Evolutionary conservation across 768 basidiomycete species (phyloP).

Genomic region (Rhizopogon vulgaris): DNA sequence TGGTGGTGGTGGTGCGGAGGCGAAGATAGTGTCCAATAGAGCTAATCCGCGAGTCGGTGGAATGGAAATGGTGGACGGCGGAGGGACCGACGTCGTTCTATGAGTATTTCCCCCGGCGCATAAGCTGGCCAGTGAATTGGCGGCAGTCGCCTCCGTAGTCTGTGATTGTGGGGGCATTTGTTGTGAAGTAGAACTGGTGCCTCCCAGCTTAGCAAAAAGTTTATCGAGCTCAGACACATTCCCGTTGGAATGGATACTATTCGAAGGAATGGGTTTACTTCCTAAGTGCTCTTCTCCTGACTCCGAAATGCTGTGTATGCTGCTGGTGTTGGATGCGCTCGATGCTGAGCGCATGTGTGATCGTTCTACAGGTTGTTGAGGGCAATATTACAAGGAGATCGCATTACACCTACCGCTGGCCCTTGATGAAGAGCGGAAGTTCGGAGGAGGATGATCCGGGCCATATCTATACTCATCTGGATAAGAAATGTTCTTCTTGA

Average conservation of each 20-base stretch:
- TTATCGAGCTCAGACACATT: conserved; percentile 35
- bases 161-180: conserved; percentile 7
- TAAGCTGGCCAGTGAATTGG: conserved; percentile 41
- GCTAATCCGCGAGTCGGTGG: conserved; percentile 44
- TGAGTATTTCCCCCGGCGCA: conserved; percentile 12
- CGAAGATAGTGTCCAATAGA: conserved; percentile 67
- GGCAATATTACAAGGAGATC: neutral
- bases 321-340: conserved; percentile 28
- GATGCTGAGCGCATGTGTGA: conserved; percentile 22
- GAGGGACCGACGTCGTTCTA: conserved; percentile 22
- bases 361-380: conserved; percentile 16
- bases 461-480: conserved; percentile 70
- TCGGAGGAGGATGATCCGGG: conserved; percentile 57
- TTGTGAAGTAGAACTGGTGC: neutral
- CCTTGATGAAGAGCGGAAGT: conserved; percentile 30
- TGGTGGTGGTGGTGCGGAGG: conserved; percentile 43
- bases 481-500: conserved; percentile 61
- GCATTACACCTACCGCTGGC: conserved; percentile 17
- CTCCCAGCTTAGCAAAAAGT: conserved; percentile 35
- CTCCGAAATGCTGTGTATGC: conserved; percentile 29
- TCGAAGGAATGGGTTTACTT: conserved; percentile 5
- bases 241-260: conserved; percentile 10
- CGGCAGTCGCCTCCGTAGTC: conserved; percentile 29
- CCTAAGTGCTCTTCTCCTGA: conserved; percentile 21
- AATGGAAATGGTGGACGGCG: conserved; percentile 20